Percentiles rank a stretch among this genome's conserved stretches.
Conservation (phyloP, 495 filamentous ascomycete genomes). For the Neurospora sp. region DNA sequence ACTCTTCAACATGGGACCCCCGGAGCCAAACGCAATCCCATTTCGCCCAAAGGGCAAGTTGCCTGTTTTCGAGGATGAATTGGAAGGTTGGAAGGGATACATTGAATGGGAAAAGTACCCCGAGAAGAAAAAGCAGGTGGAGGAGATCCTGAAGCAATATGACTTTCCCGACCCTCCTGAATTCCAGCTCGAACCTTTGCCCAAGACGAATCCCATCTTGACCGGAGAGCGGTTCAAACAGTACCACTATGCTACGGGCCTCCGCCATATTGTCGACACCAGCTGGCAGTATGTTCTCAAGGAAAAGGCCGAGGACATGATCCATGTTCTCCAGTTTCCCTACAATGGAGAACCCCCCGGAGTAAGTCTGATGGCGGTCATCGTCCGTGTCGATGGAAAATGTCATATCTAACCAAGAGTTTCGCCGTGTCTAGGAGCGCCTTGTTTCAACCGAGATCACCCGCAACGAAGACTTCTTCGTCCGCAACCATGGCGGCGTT, state of each 20-base stretch:
- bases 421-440: conserved; percentile 4
- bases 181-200: conserved; percentile 49
- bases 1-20: conserved; percentile 9
- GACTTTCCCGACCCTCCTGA: conserved; percentile 48
- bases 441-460: conserved; percentile 39
- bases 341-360: conserved; percentile 59
- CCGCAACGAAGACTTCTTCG: conserved; percentile 49
- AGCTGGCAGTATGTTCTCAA: conserved; percentile 48
- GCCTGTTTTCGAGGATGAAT: conserved; percentile 13
- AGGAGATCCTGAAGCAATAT: conserved; percentile 45
- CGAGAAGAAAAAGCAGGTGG: conserved; percentile 49
- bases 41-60: conserved; percentile 12
- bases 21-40: conserved; percentile 13
- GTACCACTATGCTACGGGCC: conserved; percentile 52
- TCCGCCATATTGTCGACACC: conserved; percentile 39
- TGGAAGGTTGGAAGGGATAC: conserved; percentile 31
- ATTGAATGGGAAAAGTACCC: conserved; percentile 64
- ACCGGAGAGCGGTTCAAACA: conserved; percentile 52
- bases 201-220: conserved; percentile 53
- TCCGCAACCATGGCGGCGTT: conserved; percentile 58
- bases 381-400: background rate
- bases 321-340: conserved; percentile 59
- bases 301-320: conserved; percentile 57
- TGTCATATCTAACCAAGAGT: background rate
- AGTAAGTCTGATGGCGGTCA: background rate